Base-by-base conservation (phyloP, 2,329 filamentous ascomycete genomes). In the Exophiala calicioides region DNA sequence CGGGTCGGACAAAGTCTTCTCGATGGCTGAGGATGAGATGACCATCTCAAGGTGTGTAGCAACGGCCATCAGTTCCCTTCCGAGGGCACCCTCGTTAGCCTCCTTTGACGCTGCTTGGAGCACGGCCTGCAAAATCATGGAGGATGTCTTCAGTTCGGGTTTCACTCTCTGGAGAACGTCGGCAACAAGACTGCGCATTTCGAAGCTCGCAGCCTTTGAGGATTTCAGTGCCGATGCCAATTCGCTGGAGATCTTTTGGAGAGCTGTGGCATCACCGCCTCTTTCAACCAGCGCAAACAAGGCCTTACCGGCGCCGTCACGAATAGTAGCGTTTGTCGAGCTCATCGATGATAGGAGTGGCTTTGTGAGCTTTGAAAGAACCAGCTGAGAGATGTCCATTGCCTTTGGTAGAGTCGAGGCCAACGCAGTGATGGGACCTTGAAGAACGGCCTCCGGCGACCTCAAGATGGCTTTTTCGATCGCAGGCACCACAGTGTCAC, bases 271-370 rank as follows among this genome's bases (percentile, higher is more conserved):
- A 26, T 75, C 72, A 53, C 88, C 78, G 56, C 81, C 86, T 57
- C 79, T 77, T 31, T 71, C 66, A 21, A 88, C 79, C n/a, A 90
- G 73, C 7, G 79, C 78, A 55, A 78, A 77, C 65, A 97, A 95
- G 5, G 86, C 86, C 29, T 78, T 75, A 16, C 90, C 70, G 6
- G 88, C 86, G 18, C 89, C 90, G 52, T 79, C 79, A 45, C 91
- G 84, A 52, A 96, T 88, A 2, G 69, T 68, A 10, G 80, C 72
- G 65, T 95, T 97, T 61, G 86, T 90, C 1, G 93, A 97, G 67
- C 95, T 96, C 66, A 90, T 76, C 63, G 90, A 95, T 30, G 89
- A 84, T n/a, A 97, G 70, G 9, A 98, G 73, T 4, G 90, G 88
- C 66, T 95, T 97, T 27, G 94, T 68, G 26, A 98, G 75, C 52